phyloP scores from a whole-genome alignment of 2,329 filamentous ascomycete species.

The Sporothrix phasma region DNA sequence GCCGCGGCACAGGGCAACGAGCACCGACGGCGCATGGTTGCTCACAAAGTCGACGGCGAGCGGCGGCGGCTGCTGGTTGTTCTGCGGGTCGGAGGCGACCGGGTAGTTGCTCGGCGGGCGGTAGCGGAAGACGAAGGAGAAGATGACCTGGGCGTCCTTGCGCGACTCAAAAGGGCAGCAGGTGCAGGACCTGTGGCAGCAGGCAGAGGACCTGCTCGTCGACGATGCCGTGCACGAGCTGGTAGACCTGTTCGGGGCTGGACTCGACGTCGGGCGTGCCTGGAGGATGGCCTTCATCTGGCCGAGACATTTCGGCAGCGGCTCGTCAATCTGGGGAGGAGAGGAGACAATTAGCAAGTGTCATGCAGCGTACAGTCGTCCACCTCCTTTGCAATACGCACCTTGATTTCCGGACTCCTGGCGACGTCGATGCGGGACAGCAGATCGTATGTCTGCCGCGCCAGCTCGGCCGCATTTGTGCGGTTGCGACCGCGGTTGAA shows the following conservation, averaged over 20 bases:
- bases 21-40: conserved; percentile 73
- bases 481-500: conserved; percentile 21
- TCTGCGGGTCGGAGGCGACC: conserved; percentile 2
- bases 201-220: conserved; percentile 79
- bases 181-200: conserved; percentile 71
- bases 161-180: conserved; percentile 89
- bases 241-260: conserved; percentile 76
- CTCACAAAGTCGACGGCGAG: conserved; percentile 83
- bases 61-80: conserved; percentile 54
- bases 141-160: conserved; percentile 91
- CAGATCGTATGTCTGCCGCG: conserved; percentile 20
- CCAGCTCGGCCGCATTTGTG: conserved; percentile 21
- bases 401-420: conserved; percentile 12
- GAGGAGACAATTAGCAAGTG: neutral
- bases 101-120: conserved; percentile 45
- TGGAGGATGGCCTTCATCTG: conserved; percentile 93
- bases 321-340: conserved; percentile 60
- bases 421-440: conserved; percentile 18
- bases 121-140: conserved; percentile 90
- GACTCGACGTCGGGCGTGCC: conserved; percentile 85
- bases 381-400: neutral
- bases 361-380: neutral
- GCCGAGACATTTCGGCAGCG: conserved; percentile 65
- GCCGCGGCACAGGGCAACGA: conserved; percentile 78
- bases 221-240: conserved; percentile 74